Evolutionary conservation across 139 green algal genomes (phyloP).

Genomic region (Asterochloris erici): DNA sequence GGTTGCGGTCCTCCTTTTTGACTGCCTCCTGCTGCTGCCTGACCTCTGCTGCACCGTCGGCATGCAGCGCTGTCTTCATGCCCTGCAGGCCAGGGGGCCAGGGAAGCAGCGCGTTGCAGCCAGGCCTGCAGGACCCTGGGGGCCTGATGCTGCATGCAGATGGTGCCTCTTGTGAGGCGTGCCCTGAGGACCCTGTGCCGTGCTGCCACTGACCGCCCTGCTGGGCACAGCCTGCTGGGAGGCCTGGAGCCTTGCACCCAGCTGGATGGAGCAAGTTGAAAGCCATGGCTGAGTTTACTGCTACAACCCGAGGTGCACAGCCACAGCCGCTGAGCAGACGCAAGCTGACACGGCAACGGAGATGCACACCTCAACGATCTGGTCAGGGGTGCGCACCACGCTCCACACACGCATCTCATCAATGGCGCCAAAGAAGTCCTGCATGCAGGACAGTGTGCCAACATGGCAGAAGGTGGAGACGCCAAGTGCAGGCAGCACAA

Average conservation of each 20-base stretch:
- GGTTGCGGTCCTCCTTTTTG: slow-evolving; percentile 29
- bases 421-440: slow-evolving; percentile 76
- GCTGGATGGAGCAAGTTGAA: no score
- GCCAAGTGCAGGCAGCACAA: no score
- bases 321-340: no score
- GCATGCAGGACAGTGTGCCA: background rate
- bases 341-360: no score
- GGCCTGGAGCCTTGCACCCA: no score
- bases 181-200: no score
- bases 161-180: no score
- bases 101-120: background rate
- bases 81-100: background rate
- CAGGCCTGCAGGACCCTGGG: background rate
- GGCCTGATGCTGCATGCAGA: no score
- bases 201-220: no score
- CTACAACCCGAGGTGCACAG: no score
- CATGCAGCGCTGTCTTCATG: slow-evolving; percentile 1
- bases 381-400: slow-evolving; percentile 53
- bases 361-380: slow-evolving; percentile 38
- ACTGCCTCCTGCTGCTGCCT: background rate
- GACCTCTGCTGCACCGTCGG: background rate
- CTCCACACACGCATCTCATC: slow-evolving; percentile 84
- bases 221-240: no score
- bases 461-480: background rate
- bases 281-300: no score